phyloP scores from a whole-genome alignment of 805 yeast genomes.

The Zygotorulaspora sp. region DNA sequence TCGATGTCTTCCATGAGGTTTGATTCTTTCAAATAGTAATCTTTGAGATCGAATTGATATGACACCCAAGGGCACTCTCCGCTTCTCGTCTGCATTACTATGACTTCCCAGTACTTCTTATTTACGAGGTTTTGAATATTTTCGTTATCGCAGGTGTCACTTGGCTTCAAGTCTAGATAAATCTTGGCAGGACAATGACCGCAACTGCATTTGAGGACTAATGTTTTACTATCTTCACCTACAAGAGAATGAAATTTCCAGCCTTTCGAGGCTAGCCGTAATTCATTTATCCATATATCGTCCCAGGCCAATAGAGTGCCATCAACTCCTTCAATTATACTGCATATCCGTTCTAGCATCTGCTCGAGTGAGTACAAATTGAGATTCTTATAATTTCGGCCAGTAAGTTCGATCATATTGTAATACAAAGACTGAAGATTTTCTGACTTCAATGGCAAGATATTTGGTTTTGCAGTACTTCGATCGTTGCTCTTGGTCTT shows the following conservation, averaged over 20 bases:
- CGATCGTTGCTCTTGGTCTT: constrained; percentile 7
- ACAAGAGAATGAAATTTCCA: constrained; percentile 13
- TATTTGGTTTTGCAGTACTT: constrained; percentile 3
- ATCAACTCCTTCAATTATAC: constrained; percentile 12
- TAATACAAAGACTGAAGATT: constrained; percentile 9
- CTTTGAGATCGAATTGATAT: constrained; percentile 10
- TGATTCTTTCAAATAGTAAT: constrained; percentile 14
- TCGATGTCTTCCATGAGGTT: constrained; percentile 16
- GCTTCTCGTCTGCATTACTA: constrained; percentile 9
- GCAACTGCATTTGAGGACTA: constrained; percentile 10
- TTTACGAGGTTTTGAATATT: constrained; percentile 6
- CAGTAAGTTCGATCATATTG: constrained; percentile 9
- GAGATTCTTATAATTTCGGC: constrained; percentile 7
- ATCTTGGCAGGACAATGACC: constrained; percentile 12
- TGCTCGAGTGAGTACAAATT: constrained; percentile 12
- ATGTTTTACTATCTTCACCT: neutral
- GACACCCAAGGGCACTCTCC: constrained; percentile 18
- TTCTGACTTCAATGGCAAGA: constrained; percentile 10
- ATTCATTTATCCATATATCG: constrained; percentile 17
- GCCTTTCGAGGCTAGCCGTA: constrained; percentile 19
- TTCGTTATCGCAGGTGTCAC: neutral
- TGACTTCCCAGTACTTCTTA: constrained; percentile 9
- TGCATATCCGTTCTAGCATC: constrained; percentile 9
- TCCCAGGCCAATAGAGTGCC: constrained; percentile 16
- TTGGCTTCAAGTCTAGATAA: constrained; percentile 10